phyloP scores from a whole-genome alignment of 768 basidiomycete species.

The Kwoniella mangroviensis region DNA sequence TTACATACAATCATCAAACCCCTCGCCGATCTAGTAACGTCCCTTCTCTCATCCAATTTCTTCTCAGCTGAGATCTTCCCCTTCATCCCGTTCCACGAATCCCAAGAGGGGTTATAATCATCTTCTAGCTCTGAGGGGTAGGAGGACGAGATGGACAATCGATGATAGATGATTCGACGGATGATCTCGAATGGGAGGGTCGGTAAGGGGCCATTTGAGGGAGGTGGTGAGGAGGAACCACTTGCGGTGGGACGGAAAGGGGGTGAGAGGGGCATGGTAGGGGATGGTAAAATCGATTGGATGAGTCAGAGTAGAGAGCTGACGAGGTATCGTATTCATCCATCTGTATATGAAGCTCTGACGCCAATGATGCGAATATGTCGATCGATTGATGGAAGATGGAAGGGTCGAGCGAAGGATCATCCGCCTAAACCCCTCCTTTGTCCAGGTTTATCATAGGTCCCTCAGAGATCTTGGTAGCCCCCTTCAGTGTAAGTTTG shows the following conservation, averaged over 20 bases:
- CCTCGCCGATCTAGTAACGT: slow-evolving; percentile 28
- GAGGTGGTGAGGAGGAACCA: slow-evolving; percentile 9
- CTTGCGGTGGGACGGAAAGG: slow-evolving; percentile 3
- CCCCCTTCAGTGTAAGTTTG: no score
- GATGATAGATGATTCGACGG: slow-evolving; percentile 41
- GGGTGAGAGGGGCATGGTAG: slow-evolving; percentile 14
- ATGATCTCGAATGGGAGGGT: slow-evolving; percentile 45
- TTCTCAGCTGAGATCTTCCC: slow-evolving; percentile 15
- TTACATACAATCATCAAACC: slow-evolving; percentile 49
- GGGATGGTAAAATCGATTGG: no score
- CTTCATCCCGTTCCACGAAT: slow-evolving; percentile 28
- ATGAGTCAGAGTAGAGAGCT: neutral
- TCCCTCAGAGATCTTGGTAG: no score
- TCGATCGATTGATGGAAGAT: no score
- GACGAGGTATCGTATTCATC: neutral
- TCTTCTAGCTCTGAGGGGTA: slow-evolving; percentile 2
- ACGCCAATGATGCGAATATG: no score
- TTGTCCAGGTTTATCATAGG: no score
- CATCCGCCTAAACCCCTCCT: no score
- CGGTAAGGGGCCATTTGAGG: slow-evolving; percentile 4
- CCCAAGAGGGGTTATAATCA: slow-evolving; percentile 20
- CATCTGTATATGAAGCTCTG: no score
- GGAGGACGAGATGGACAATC: slow-evolving; percentile 28
- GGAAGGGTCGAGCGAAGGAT: no score
- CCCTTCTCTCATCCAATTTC: slow-evolving; percentile 28